phyloP scores from a whole-genome alignment of 192 early-diverging fungal genomes.

The Entomortierella chlamydospora region DNA sequence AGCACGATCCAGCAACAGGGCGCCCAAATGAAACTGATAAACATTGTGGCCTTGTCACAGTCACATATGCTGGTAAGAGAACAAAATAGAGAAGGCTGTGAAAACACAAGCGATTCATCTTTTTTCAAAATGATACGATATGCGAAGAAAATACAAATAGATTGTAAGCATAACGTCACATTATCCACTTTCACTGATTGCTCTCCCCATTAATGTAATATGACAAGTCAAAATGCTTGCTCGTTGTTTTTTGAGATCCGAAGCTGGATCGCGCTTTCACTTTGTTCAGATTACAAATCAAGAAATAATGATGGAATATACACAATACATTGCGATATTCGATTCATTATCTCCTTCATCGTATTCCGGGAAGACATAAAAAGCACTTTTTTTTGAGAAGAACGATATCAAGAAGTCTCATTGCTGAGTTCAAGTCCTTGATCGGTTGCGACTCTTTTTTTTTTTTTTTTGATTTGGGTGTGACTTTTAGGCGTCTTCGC shows the following conservation, averaged over 20 bases:
- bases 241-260: conserved; percentile 25
- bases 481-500: conserved; percentile 30
- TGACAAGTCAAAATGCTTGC: neutral
- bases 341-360: neutral
- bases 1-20: conserved; percentile 20
- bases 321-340: neutral
- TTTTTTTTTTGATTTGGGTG: neutral
- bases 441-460: neutral
- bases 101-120: neutral
- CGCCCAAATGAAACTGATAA: neutral
- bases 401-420: neutral
- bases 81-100: neutral
- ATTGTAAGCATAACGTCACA: neutral
- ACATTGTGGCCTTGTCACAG: neutral
- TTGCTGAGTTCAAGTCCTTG: neutral
- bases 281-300: conserved; percentile 44
- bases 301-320: neutral
- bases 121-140: neutral
- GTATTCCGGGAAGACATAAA: conserved; percentile 30
- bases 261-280: conserved; percentile 52
- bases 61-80: neutral
- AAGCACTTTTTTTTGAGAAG: conserved; percentile 16
- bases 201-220: neutral
- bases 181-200: neutral
- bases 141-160: neutral